These are phyloP conservation scores for Lepidopterella palustris DNA, from an alignment of 495 filamentous ascomycete species.

Conservation along the genomic window DNA sequence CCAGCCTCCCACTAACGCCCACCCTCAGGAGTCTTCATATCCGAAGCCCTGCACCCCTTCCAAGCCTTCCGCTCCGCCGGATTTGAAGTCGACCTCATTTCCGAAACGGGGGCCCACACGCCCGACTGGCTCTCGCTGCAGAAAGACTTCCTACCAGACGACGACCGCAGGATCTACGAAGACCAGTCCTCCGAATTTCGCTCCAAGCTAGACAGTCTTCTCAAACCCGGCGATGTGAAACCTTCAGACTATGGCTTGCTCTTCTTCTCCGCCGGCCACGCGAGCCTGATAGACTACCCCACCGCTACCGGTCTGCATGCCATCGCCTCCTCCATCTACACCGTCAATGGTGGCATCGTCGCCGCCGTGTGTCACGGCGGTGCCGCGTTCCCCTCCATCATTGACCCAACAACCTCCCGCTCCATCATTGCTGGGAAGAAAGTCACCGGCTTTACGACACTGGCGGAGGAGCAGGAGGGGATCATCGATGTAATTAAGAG, in stretches of 20 bases:
- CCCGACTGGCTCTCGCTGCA: conserved; percentile 44
- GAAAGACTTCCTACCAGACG: conserved; percentile 40
- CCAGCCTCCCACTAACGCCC: not conserved
- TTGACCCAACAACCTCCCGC: conserved; percentile 36
- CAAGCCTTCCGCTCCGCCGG: conserved; percentile 41
- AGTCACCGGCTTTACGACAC: conserved; percentile 43
- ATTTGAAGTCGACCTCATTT: conserved; percentile 46
- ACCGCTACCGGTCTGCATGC: conserved; percentile 36
- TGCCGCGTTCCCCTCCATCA: conserved; percentile 39
- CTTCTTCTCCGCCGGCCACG: conserved; percentile 43
- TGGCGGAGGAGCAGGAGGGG: conserved; percentile 39
- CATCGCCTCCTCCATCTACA: conserved; percentile 39
- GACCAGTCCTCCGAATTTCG: conserved; percentile 40
- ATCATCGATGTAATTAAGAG: conserved; percentile 34
- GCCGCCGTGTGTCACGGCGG: conserved; percentile 39
- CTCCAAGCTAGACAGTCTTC: conserved; percentile 36
- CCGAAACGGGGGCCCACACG: conserved; percentile 44
- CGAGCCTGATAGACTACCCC: conserved; percentile 42
- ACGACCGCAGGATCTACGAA: conserved; percentile 39
- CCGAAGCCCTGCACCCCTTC: conserved; percentile 47
- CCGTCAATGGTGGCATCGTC: conserved; percentile 37
- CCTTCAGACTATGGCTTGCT: conserved; percentile 36
- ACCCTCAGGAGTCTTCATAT: conserved; percentile 43
- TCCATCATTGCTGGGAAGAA: conserved; percentile 39
- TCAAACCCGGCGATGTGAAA: conserved; percentile 28